These are phyloP conservation scores for Paracamarosporium sp. DNA, from an alignment of 2,329 filamentous ascomycete genomes.

Conservation along the genomic window DNA sequence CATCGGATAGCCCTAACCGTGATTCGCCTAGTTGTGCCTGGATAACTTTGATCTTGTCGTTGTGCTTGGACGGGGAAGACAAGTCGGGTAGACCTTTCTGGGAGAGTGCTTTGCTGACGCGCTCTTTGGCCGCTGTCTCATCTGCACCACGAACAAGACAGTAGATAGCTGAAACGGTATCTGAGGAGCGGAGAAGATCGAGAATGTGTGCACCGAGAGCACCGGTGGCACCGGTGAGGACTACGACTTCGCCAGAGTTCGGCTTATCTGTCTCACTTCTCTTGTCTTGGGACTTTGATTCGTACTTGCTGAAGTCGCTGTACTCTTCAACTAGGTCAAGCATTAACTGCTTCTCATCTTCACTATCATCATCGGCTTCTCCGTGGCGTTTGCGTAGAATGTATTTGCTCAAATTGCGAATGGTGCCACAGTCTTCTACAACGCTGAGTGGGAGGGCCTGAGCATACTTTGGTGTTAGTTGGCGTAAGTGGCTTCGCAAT, in stretches of 20 bases:
- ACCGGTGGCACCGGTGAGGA: constrained; percentile 60
- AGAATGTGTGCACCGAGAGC: constrained; percentile 61
- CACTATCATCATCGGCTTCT: constrained; percentile 30
- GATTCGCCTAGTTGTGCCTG: constrained; percentile 56
- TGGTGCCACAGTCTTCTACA: constrained; percentile 65
- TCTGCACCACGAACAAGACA: constrained; percentile 62
- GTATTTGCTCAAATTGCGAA: constrained; percentile 51
- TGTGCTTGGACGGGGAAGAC: constrained; percentile 10
- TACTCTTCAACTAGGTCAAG: constrained; percentile 56
- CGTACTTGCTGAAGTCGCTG: constrained; percentile 48
- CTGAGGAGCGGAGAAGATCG: constrained; percentile 49
- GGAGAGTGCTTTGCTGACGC: constrained; percentile 42
- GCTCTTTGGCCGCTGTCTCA: constrained; percentile 35
- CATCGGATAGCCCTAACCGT: constrained; percentile 56
- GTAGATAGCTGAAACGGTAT: constrained; percentile 56
- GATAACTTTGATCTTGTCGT: constrained; percentile 55
- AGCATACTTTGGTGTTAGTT: constrained; percentile 43
- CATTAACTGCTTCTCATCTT: constrained; percentile 53
- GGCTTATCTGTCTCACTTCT: not conserved
- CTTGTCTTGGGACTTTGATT: not conserved
- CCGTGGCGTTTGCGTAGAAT: constrained; percentile 50
- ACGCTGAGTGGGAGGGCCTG: constrained; percentile 61
- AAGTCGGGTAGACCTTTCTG: constrained; percentile 38
- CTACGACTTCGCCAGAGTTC: constrained; percentile 20
- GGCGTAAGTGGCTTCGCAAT: constrained; percentile 51